A percentile compares a stretch with the other conserved stretches of the same genome.
Conservation (phyloP, 2,329 filamentous ascomycete genomes). For the Aspergillus proliferans region DNA sequence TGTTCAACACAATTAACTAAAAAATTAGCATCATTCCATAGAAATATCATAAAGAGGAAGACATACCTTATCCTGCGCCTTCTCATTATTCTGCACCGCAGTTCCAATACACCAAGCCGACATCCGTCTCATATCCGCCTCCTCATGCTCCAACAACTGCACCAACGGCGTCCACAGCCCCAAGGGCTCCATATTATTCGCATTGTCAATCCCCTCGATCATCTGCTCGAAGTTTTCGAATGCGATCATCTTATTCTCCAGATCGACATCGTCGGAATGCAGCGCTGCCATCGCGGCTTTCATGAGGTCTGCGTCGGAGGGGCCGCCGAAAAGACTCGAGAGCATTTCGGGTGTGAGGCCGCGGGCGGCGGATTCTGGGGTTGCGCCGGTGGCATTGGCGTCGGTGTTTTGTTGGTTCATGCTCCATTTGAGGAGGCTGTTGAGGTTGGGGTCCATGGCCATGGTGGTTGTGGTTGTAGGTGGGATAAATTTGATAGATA, state of each 20-base stretch:
- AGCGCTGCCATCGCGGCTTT: slow-evolving; percentile 73
- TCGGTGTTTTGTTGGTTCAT: slow-evolving; percentile 54
- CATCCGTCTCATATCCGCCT: slow-evolving; percentile 69
- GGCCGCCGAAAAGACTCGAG: slow-evolving; percentile 70
- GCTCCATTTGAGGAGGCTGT: slow-evolving; percentile 74
- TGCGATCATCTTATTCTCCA: slow-evolving; percentile 72
- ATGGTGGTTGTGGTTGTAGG: slow-evolving; percentile 23
- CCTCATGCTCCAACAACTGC: slow-evolving; percentile 60
- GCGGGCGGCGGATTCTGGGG: slow-evolving; percentile 17
- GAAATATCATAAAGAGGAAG: slow-evolving; percentile 41
- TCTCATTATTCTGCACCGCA: slow-evolving; percentile 91
- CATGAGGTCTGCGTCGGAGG: slow-evolving; percentile 90
- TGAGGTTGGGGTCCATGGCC: slow-evolving; percentile 56
- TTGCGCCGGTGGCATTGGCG: slow-evolving; percentile 18
- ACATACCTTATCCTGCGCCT: slow-evolving; percentile 66
- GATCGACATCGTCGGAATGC: slow-evolving; percentile 56
- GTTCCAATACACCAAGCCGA: slow-evolving; percentile 94
- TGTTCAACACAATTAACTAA: slow-evolving; percentile 55
- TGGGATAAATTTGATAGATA: no score
- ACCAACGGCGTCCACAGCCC: slow-evolving; percentile 78
- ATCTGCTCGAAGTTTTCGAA: slow-evolving; percentile 95
- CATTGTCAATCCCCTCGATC: slow-evolving; percentile 89
- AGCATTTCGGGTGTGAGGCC: slow-evolving; percentile 64
- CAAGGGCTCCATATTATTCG: slow-evolving; percentile 80
- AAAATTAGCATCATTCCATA: slow-evolving; percentile 7